Evolutionary conservation across 2,329 filamentous ascomycete genomes (phyloP).

Genomic region (Blastomyces parvus): DNA sequence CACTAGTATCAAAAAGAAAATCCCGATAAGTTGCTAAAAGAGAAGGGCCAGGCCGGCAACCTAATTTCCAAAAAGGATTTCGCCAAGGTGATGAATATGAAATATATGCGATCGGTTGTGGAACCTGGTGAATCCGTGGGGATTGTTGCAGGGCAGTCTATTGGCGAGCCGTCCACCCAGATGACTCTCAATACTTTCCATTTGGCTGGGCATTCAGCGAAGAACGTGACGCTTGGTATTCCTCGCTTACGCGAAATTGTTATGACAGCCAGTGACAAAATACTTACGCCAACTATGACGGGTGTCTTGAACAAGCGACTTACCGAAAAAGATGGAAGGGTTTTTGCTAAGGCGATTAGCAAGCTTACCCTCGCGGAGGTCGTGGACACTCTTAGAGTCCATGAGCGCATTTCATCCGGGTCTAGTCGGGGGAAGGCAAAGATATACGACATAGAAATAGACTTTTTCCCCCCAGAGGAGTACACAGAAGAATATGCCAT

Average conservation of each 20-base stretch:
- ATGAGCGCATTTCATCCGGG: slow-evolving; percentile 68
- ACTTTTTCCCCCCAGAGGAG: slow-evolving; percentile 75
- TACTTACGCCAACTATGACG: slow-evolving; percentile 71
- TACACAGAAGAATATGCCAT: slow-evolving; percentile 84
- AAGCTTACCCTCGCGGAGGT: slow-evolving; percentile 75
- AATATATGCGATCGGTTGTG: slow-evolving; percentile 84
- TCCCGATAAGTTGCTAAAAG: slow-evolving; percentile 48
- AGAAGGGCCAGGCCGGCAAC: slow-evolving; percentile 46
- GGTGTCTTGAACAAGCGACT: slow-evolving; percentile 67
- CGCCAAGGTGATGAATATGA: slow-evolving; percentile 75
- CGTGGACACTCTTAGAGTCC: slow-evolving; percentile 68
- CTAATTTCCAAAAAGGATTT: slow-evolving; percentile 59
- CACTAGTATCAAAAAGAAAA: slow-evolving; percentile 69
- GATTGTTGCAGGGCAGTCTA: slow-evolving; percentile 90
- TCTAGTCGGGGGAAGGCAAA: slow-evolving; percentile 62
- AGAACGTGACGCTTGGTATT: slow-evolving; percentile 98
- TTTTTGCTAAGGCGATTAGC: slow-evolving; percentile 87
- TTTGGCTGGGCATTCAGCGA: slow-evolving; percentile 93
- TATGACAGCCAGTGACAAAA: slow-evolving; percentile 87
- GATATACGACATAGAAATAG: slow-evolving; percentile 70
- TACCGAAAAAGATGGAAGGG: slow-evolving; percentile 56
- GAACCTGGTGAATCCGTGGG: slow-evolving; percentile 95
- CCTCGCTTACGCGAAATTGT: slow-evolving; percentile 93
- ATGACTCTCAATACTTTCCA: slow-evolving; percentile 99
- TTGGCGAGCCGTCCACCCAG: slow-evolving; percentile 94